Evolutionary conservation across 768 basidiomycete genomes (phyloP).

Genomic region (Terana coerulea): DNA sequence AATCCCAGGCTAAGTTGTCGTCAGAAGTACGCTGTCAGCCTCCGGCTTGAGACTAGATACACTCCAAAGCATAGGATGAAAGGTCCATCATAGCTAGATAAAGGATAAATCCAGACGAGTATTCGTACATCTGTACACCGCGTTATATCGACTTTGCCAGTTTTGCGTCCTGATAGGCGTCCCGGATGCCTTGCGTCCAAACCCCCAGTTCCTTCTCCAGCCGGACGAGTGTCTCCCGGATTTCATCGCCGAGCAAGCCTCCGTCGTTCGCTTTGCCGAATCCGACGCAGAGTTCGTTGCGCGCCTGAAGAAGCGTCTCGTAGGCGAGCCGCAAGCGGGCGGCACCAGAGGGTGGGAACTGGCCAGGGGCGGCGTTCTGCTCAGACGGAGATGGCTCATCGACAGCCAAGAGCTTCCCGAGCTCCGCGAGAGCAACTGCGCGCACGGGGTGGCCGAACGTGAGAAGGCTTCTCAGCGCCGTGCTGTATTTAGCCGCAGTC

Average conservation of each 20-base stretch:
- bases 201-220: conserved; percentile 71
- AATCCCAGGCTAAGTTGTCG: too few species aligned
- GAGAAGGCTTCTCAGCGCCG: conserved; percentile 53
- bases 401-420: conserved; percentile 77
- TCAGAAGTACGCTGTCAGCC: too few species aligned
- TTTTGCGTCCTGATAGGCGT: conserved; percentile 45
- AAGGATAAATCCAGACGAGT: too few species aligned
- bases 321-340: conserved; percentile 59
- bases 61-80: too few species aligned
- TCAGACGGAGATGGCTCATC: conserved; percentile 58
- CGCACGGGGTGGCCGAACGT: conserved; percentile 71
- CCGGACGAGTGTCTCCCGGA: conserved; percentile 54
- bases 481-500: conserved; percentile 46
- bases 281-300: conserved; percentile 58
- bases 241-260: conserved; percentile 62
- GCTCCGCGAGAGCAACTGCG: conserved; percentile 70
- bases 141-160: background rate
- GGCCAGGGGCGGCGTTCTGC: conserved; percentile 9
- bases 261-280: conserved; percentile 72
- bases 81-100: too few species aligned
- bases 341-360: conserved; percentile 68
- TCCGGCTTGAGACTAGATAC: too few species aligned
- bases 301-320: conserved; percentile 59
- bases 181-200: conserved; percentile 62
- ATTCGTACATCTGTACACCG: background rate